Evolutionary conservation across 2,329 filamentous ascomycete species (phyloP).

Genomic region (Beauveria australis): DNA sequence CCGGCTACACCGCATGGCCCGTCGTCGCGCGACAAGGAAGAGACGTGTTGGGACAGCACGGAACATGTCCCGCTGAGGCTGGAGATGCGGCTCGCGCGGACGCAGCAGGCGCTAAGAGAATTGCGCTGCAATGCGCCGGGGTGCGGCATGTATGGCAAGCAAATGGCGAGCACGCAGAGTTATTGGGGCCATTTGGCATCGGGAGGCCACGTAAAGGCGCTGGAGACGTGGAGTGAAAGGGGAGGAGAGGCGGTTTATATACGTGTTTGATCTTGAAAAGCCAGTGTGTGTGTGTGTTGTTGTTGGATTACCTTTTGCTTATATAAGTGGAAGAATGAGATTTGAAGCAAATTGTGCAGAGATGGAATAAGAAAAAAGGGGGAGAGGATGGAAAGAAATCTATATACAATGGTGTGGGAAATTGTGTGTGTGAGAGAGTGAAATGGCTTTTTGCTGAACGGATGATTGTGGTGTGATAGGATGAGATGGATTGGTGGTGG

Average conservation of each 20-base stretch:
- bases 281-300: no score
- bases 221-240: neutral
- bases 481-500: no score
- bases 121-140: conserved; percentile 1
- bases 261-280: neutral
- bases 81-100: neutral
- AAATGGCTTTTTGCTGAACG: no score
- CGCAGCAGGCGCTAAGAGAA: neutral
- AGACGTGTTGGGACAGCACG: neutral
- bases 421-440: no score
- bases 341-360: no score
- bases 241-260: neutral
- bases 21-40: no score
- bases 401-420: no score
- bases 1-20: neutral
- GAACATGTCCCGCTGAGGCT: neutral
- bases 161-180: neutral
- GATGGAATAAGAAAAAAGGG: neutral
- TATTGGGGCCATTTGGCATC: conserved; percentile 3
- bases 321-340: no score
- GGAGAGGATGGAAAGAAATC: neutral
- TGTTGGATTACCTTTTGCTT: no score
- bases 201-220: neutral
- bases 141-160: neutral
- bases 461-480: no score